Evolutionary conservation across 2,329 filamentous ascomycete genomes (phyloP), one percentile per base, ranked within the genome.

Genomic region (Pseudogymnoascus sp.): DNA sequence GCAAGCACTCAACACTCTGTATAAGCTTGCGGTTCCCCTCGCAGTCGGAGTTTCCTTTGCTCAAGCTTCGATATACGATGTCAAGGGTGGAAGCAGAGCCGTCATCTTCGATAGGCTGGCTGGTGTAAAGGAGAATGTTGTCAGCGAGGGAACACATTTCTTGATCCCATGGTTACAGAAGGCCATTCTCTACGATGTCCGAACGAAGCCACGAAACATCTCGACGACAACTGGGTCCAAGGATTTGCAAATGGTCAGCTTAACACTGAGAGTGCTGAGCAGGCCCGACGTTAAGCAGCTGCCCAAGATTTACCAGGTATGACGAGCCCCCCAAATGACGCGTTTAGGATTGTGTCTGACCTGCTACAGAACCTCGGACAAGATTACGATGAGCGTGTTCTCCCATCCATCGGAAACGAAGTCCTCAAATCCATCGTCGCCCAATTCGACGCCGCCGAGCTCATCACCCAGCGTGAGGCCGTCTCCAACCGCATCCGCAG

Each of bases 231-330:
- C 94, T 11, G 94, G 94, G 63, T 93, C 88, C 83, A 99, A 99
- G 85, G 94, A 99, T 79, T 78, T 99, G 82, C 94, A 99, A 81
- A 99, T 99, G 94, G 94, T 99, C 72, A 97, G 92, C 83, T 83
- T 99, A 82, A 99, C 94, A 60, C 83, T 99, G 74, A 85, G 94
- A 76, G 94, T 99, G 66, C 78, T 99, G 75, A 93, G 97, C 79
- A 84, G 95, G 69, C 94, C 95, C 5, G 93, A 96, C 62, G 93
- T 99, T 70, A 86, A 90, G 81, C 85, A 87, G 70, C 80, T 99
- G 73, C 95, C 94, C 63, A 96, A 93, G 80, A 99, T 99, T 72
- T 99, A 99, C 82, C 94, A 97, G 86, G 93, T 97, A 77, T 66
- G 81, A 70, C 60, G 39, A 47, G 38, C 22, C 16, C 14, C 37